A percentile compares a stretch with the other conserved stretches of the same genome.
Evolutionary conservation across 2,329 filamentous ascomycete genomes (phyloP).

Genomic region (Penicillium vulpinum): DNA sequence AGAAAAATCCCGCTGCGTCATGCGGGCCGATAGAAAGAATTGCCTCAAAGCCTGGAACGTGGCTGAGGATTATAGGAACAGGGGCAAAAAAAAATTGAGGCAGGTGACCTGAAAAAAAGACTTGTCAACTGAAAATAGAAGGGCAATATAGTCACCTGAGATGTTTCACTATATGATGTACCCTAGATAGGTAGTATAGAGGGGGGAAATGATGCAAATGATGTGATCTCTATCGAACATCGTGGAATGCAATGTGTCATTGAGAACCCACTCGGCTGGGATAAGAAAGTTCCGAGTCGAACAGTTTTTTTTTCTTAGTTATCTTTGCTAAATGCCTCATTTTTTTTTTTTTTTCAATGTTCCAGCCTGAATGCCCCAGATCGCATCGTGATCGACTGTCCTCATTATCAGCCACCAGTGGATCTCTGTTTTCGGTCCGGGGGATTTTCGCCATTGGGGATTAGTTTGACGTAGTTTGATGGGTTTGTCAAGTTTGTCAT

Average conservation of each 20-base stretch:
- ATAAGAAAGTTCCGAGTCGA: background rate
- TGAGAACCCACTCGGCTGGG: constrained; percentile 1
- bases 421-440: constrained; percentile 19
- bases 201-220: constrained; percentile 20
- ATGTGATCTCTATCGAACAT: constrained; percentile 19
- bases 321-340: constrained; percentile 19
- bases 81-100: constrained; percentile 1
- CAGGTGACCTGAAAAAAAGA: constrained; percentile 5
- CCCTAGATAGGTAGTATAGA: background rate
- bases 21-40: constrained; percentile 28
- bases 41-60: constrained; percentile 23
- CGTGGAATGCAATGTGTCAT: constrained; percentile 29
- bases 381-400: constrained; percentile 11
- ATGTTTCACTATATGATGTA: background rate
- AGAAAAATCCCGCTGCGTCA: constrained; percentile 30
- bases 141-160: constrained; percentile 3
- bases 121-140: background rate
- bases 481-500: background rate
- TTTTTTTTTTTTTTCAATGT: too few relatives aligned
- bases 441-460: constrained; percentile 22
- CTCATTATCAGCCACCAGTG: constrained; percentile 7
- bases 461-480: too few relatives aligned
- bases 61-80: constrained; percentile 8
- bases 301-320: background rate
- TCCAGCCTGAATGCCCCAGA: constrained; percentile 5